Base-by-base conservation (phyloP, 495 filamentous ascomycete genomes). In the Clavariopsis aquatica region DNA sequence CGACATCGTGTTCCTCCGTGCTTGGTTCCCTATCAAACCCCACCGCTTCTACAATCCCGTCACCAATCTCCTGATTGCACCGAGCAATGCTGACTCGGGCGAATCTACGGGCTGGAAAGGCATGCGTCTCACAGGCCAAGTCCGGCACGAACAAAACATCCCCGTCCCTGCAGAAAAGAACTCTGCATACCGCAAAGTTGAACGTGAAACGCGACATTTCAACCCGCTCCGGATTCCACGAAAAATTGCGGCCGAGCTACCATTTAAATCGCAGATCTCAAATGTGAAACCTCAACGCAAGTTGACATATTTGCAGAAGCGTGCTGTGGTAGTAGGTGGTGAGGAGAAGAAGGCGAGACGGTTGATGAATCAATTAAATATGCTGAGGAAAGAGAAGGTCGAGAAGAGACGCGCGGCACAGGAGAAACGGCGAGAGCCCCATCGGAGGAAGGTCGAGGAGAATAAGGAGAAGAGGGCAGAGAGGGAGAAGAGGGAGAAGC, bases 41-140 rank as follows among this genome's bases (percentile, higher is more conserved):
- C 90, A 92, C 69, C 86, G 91, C 24, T 98, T 95, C 84, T 96
- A 98, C 78, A 98, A 97, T 74, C 91, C 92, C 5, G 93, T 94
- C 34, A 94, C 92, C 34, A 96, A 98, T 74, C 83, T 98, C 22
- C 83, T 98, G 27, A 82, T 83, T 34, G 49, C 68, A 7, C 62
- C 76, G 2, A 77, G 71, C 9, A 78, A 78, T 49, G 74, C 52
- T n/a, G 71, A 74, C 36, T 60, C 68, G 9, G 65, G 66, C 15
- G 82, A 83, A 43, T 53, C 45, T 22, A 65, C 60, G 13, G 80
- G 80, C 34, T 96, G 93, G 93, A 82, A 88, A 68, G 83, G 85
- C 38, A 98, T 98, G 94, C 86, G 93, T 19, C 78, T 95, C 55
- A 98, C 95, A n/a, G 95, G 94, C 54, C 85, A 97, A 80, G 89